A percentile compares a stretch with the other conserved stretches of the same genome.
Evolutionary conservation across 1,139 yeast species (phyloP).

Genomic region (Geotrichum candidum): DNA sequence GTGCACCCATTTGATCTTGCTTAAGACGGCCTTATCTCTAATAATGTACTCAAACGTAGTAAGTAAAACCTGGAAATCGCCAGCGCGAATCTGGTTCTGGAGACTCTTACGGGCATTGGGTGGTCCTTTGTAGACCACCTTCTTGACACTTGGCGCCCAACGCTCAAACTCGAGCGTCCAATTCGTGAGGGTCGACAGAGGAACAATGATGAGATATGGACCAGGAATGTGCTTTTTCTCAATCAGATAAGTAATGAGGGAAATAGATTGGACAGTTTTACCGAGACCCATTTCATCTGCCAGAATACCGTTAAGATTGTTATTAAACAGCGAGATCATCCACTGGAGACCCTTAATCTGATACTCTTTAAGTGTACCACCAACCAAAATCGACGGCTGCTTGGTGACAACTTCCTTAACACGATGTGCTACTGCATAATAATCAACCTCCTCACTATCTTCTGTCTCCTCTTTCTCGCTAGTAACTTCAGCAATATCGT

Average conservation of each 20-base stretch:
- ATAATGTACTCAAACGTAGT: slow-evolving; percentile 73
- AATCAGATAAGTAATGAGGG: slow-evolving; percentile 65
- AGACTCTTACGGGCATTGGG: slow-evolving; percentile 78
- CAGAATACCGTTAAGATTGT: slow-evolving; percentile 85
- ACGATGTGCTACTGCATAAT: slow-evolving; percentile 90
- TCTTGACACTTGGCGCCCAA: slow-evolving; percentile 63
- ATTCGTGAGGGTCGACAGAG: slow-evolving; percentile 87
- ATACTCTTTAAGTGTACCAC: slow-evolving; percentile 89
- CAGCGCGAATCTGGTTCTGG: slow-evolving; percentile 62
- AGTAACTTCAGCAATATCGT: slow-evolving; percentile 26
- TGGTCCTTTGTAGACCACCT: slow-evolving; percentile 47
- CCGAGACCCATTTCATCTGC: slow-evolving; percentile 96
- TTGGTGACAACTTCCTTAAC: slow-evolving; percentile 71
- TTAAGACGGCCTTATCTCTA: slow-evolving; percentile 74
- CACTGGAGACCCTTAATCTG: slow-evolving; percentile 91
- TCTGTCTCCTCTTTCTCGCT: slow-evolving; percentile 40
- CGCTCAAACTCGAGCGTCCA: slow-evolving; percentile 96
- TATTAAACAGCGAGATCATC: slow-evolving; percentile 94
- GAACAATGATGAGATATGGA: slow-evolving; percentile 81
- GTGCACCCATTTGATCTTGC: slow-evolving; percentile 81
- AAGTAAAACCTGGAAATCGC: slow-evolving; percentile 85
- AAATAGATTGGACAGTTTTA: slow-evolving; percentile 79
- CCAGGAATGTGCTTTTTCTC: slow-evolving; percentile 56
- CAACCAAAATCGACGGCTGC: slow-evolving; percentile 84
- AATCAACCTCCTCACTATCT: slow-evolving; percentile 52